Evolutionary conservation across 2,329 filamentous ascomycete species (phyloP).

Genomic region (Botrytis hyacinthi): DNA sequence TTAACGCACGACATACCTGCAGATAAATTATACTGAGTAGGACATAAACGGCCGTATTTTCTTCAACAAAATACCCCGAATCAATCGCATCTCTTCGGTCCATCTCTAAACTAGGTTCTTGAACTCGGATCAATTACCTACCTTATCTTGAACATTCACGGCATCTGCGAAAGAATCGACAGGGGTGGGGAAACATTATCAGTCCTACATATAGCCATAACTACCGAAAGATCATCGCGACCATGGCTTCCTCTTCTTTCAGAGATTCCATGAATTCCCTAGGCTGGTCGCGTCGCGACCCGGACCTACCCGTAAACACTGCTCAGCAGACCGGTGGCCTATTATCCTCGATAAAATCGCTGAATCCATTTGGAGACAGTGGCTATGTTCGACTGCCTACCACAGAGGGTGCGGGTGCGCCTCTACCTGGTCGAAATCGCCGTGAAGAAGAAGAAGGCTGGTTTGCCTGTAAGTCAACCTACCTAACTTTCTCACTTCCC

Average conservation of each 20-base stretch:
- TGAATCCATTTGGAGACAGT: constrained; percentile 83
- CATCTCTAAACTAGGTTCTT: constrained; percentile 22
- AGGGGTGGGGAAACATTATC: constrained; percentile 23
- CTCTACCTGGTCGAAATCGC: constrained; percentile 77
- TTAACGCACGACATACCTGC: constrained; percentile 39
- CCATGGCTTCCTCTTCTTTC: constrained; percentile 80
- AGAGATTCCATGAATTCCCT: constrained; percentile 92
- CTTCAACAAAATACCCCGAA: constrained; percentile 17
- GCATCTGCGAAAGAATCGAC: constrained; percentile 1
- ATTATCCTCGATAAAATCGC: constrained; percentile 74
- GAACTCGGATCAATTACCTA: constrained; percentile 13
- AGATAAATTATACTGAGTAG: constrained; percentile 25
- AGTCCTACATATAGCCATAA: constrained; percentile 21
- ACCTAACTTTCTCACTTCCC: constrained; percentile 23
- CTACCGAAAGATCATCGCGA: constrained; percentile 43
- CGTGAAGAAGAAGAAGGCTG: constrained; percentile 94
- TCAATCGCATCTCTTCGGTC: constrained; percentile 23
- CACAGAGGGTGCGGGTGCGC: constrained; percentile 76
- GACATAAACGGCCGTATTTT: constrained; percentile 21
- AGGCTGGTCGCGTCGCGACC: constrained; percentile 85
- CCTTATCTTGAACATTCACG: constrained; percentile 19
- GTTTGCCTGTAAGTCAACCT: constrained; percentile 78
- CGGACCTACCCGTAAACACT: constrained; percentile 73
- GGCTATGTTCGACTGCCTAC: constrained; percentile 91
- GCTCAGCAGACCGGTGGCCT: constrained; percentile 65